These are phyloP conservation scores for Xylariaceae sp. DNA, from an alignment of 2,329 filamentous ascomycete genomes.

Conservation along the genomic window DNA sequence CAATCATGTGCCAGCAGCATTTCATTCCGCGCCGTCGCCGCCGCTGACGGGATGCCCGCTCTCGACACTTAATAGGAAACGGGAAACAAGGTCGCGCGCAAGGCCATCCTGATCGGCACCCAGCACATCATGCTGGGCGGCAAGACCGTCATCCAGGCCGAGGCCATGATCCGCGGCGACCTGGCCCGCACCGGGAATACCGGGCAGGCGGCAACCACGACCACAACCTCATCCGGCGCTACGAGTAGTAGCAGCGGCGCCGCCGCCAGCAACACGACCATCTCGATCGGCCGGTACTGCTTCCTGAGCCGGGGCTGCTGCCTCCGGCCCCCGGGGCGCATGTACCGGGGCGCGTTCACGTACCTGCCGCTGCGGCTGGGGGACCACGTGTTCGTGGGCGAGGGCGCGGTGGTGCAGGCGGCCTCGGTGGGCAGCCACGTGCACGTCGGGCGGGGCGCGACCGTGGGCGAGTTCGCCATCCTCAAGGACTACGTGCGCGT, in stretches of 20 bases:
- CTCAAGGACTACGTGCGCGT: slow-evolving; percentile 91
- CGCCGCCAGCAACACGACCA: slow-evolving; percentile 54
- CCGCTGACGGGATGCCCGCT: background rate
- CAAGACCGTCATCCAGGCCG: slow-evolving; percentile 90
- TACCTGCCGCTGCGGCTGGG: slow-evolving; percentile 89
- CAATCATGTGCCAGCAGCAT: no score
- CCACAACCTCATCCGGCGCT: slow-evolving; percentile 35
- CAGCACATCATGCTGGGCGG: slow-evolving; percentile 97
- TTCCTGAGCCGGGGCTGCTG: slow-evolving; percentile 74
- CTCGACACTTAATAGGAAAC: slow-evolving; percentile 64
- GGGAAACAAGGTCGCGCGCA: slow-evolving; percentile 95
- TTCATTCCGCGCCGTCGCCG: background rate
- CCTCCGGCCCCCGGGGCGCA: slow-evolving; percentile 72
- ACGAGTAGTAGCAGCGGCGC: slow-evolving; percentile 29
- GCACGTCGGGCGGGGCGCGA: slow-evolving; percentile 69
- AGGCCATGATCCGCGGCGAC: slow-evolving; percentile 90
- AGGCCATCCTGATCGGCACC: slow-evolving; percentile 84
- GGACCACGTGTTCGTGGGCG: slow-evolving; percentile 87
- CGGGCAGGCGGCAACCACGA: no score
- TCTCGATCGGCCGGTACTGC: slow-evolving; percentile 86
- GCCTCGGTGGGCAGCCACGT: slow-evolving; percentile 80
- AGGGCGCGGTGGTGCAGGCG: slow-evolving; percentile 68
- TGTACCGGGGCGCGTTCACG: slow-evolving; percentile 71
- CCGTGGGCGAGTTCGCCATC: slow-evolving; percentile 79
- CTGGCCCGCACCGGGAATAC: slow-evolving; percentile 61